Conservation (phyloP, 345 rosid species). For the Physaria fendleri region DNA sequence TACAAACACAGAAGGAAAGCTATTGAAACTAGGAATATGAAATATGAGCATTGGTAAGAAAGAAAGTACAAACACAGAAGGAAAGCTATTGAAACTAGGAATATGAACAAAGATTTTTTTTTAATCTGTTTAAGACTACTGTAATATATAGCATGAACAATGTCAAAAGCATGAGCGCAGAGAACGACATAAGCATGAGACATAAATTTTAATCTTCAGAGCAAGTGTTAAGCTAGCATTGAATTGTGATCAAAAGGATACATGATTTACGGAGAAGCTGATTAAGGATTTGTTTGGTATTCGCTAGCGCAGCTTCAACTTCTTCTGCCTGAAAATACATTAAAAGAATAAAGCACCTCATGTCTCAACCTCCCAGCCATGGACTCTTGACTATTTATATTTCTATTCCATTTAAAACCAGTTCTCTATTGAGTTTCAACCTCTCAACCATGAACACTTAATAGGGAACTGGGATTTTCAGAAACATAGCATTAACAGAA, state of each 20-base stretch:
- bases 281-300: slow-evolving; percentile 88
- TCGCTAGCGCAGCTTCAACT: slow-evolving; percentile 88
- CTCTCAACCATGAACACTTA: background rate
- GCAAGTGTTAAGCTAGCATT: background rate
- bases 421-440: background rate
- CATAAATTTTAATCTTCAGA: background rate
- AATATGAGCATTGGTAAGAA: background rate
- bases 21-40: no score
- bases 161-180: slow-evolving; percentile 7
- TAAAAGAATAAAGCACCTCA: background rate
- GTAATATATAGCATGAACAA: slow-evolving; percentile 5
- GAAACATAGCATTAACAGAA: background rate
- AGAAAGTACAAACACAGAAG: background rate
- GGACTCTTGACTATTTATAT: background rate
- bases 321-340: slow-evolving; percentile 60
- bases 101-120: background rate
- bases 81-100: no score
- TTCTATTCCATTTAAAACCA: background rate
- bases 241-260: slow-evolving; percentile 40
- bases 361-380: slow-evolving; percentile 1
- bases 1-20: background rate
- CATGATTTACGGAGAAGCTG: slow-evolving; percentile 86
- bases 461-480: background rate
- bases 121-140: background rate
- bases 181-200: background rate